Evolutionary conservation across 2,329 filamentous ascomycete species (phyloP).

Genomic region (Cryoendolithus antarcticus): DNA sequence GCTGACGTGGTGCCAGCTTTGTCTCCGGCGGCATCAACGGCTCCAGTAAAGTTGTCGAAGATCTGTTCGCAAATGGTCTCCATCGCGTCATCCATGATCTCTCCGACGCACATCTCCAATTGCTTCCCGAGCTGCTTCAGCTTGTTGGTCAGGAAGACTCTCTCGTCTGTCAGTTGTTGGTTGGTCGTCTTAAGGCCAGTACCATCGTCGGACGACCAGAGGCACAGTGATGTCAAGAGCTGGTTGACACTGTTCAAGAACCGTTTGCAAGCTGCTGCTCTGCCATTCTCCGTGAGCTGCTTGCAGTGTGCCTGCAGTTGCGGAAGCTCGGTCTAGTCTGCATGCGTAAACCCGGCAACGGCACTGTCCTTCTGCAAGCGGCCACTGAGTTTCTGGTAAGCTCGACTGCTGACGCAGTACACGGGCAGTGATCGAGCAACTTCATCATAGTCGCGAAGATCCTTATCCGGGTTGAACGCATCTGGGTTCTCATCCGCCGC

Average conservation of each 20-base stretch:
- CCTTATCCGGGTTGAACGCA: constrained; percentile 42
- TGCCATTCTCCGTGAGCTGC: constrained; percentile 41
- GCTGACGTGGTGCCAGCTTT: constrained; percentile 23
- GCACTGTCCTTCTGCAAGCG: constrained; percentile 40
- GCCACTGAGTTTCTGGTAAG: constrained; percentile 50
- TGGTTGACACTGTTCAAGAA: constrained; percentile 43
- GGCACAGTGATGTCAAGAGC: constrained; percentile 39
- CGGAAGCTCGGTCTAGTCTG: constrained; percentile 46
- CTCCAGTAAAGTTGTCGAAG: constrained; percentile 31
- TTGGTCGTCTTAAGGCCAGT: constrained; percentile 29
- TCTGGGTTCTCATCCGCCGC: constrained; percentile 41
- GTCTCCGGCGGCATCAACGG: constrained; percentile 28
- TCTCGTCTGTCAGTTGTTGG: constrained; percentile 27
- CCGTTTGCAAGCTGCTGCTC: constrained; percentile 31
- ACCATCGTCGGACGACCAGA: constrained; percentile 38
- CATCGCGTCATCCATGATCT: constrained; percentile 28
- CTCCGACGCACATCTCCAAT: constrained; percentile 29
- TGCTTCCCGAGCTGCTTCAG: constrained; percentile 30
- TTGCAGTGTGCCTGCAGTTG: constrained; percentile 47
- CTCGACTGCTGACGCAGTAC: constrained; percentile 52
- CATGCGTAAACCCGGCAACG: constrained; percentile 39
- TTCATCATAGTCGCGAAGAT: constrained; percentile 45
- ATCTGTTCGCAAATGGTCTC: constrained; percentile 22
- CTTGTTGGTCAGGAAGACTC: constrained; percentile 25
- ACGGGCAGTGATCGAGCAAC: constrained; percentile 46